Evolutionary conservation across 2,329 filamentous ascomycete genomes (phyloP).

Genomic region (Aspergillus melleus): DNA sequence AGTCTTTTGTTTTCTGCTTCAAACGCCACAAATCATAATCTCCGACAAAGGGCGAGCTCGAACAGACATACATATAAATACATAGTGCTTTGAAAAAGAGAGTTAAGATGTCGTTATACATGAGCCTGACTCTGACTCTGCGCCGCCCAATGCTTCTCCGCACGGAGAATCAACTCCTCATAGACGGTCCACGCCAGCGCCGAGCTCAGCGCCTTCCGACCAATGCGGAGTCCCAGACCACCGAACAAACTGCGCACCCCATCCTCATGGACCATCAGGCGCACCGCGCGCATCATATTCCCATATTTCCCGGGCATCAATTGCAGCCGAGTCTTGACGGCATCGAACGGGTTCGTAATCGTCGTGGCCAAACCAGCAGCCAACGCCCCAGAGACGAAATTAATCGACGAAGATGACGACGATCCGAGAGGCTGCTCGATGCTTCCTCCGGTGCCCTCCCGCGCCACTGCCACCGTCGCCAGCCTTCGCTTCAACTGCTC

Average conservation of each 20-base stretch:
- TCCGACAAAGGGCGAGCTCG: not conserved
- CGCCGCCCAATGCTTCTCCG: slow-evolving; percentile 50
- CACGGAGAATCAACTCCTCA: slow-evolving; percentile 82
- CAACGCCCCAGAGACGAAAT: slow-evolving; percentile 79
- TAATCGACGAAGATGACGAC: slow-evolving; percentile 59
- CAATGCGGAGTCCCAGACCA: slow-evolving; percentile 82
- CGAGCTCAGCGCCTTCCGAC: slow-evolving; percentile 85
- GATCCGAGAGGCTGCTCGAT: slow-evolving; percentile 17
- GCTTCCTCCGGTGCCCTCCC: slow-evolving; percentile 5
- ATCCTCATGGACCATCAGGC: slow-evolving; percentile 78
- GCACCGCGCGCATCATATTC: slow-evolving; percentile 77
- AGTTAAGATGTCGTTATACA: slow-evolving; percentile 2
- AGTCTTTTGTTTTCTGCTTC: not conserved
- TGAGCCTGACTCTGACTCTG: slow-evolving; percentile 26
- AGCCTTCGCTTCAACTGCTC: slow-evolving; percentile 56
- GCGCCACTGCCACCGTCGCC: slow-evolving; percentile 22
- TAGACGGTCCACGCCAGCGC: slow-evolving; percentile 98
- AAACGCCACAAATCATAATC: not conserved
- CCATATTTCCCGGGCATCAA: slow-evolving; percentile 79
- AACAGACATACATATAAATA: not conserved
- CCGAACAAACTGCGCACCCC: slow-evolving; percentile 79
- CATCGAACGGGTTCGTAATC: slow-evolving; percentile 94
- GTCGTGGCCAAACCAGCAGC: slow-evolving; percentile 82
- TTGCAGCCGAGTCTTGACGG: slow-evolving; percentile 92
- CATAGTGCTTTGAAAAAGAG: not conserved